These are phyloP conservation scores for Chytriomyces sp. DNA, from an alignment of 192 early-diverging fungal species.

Conservation along the genomic window DNA sequence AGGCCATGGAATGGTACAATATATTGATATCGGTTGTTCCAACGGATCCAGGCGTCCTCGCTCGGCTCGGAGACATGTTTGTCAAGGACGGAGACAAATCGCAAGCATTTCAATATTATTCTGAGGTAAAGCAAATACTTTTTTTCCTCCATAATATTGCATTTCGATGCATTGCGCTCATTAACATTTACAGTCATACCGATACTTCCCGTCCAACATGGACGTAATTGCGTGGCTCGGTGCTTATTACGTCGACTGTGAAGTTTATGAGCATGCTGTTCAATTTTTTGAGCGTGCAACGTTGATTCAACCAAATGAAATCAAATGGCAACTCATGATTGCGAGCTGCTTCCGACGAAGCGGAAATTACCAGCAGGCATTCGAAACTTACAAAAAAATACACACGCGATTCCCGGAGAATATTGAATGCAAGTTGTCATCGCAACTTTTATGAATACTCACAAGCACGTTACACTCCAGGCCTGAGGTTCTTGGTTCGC, in stretches of 20 bases:
- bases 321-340: constrained; percentile 65
- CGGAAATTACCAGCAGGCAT: constrained; percentile 59
- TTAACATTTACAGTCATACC: constrained; percentile 47
- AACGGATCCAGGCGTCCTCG: constrained; percentile 59
- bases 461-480: constrained; percentile 21
- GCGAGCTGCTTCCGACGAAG: constrained; percentile 55
- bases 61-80: constrained; percentile 54
- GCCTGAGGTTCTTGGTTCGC: constrained; percentile 60
- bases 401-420: constrained; percentile 62
- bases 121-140: constrained; percentile 42
- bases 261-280: constrained; percentile 63
- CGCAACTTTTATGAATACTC: not conserved
- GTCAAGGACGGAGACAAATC: constrained; percentile 56
- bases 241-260: constrained; percentile 65
- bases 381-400: constrained; percentile 58
- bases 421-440: constrained; percentile 51
- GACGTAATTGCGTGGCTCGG: constrained; percentile 62
- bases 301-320: constrained; percentile 51
- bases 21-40: constrained; percentile 63
- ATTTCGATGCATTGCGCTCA: not conserved
- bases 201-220: constrained; percentile 60
- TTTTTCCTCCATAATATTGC: not conserved
- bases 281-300: constrained; percentile 59
- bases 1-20: constrained; percentile 65
- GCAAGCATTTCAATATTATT: constrained; percentile 66